These are phyloP conservation scores for Musa beccarii DNA, from an alignment of 176 grass and related monocot genomes.

Conservation along the genomic window DNA sequence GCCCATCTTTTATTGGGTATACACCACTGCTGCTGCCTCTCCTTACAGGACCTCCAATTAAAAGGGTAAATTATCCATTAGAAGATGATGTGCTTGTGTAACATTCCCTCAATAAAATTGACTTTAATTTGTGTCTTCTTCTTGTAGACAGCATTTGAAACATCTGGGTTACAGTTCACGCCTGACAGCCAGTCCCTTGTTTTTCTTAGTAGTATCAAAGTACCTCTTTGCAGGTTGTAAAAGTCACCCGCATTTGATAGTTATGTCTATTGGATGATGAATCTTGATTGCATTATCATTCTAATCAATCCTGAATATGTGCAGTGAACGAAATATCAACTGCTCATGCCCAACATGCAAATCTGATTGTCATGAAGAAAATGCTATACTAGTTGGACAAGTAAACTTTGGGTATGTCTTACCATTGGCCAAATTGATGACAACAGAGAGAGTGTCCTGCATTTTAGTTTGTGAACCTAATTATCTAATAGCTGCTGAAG, in stretches of 20 bases:
- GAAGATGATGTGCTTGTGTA: background rate
- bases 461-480: constrained; percentile 72
- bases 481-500: constrained; percentile 57
- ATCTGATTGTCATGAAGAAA: constrained; percentile 37
- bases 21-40: constrained; percentile 52
- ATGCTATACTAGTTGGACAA: constrained; percentile 54
- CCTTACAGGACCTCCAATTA: constrained; percentile 30
- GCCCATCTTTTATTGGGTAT: constrained; percentile 65
- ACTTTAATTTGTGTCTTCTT: constrained; percentile 9
- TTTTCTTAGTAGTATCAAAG: constrained; percentile 41
- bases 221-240: constrained; percentile 77
- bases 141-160: constrained; percentile 50
- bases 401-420: constrained; percentile 68
- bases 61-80: constrained; percentile 41
- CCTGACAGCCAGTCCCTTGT: constrained; percentile 53
- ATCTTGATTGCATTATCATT: constrained; percentile 20
- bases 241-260: background rate
- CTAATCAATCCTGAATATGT: constrained; percentile 30
- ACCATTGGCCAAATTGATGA: constrained; percentile 45
- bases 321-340: constrained; percentile 42
- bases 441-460: constrained; percentile 43
- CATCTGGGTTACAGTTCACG: constrained; percentile 64
- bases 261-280: background rate
- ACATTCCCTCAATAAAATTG: background rate
- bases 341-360: constrained; percentile 64